Conservation (phyloP, 164 flowering plant species). For the Magnolia kwangsiensis region DNA sequence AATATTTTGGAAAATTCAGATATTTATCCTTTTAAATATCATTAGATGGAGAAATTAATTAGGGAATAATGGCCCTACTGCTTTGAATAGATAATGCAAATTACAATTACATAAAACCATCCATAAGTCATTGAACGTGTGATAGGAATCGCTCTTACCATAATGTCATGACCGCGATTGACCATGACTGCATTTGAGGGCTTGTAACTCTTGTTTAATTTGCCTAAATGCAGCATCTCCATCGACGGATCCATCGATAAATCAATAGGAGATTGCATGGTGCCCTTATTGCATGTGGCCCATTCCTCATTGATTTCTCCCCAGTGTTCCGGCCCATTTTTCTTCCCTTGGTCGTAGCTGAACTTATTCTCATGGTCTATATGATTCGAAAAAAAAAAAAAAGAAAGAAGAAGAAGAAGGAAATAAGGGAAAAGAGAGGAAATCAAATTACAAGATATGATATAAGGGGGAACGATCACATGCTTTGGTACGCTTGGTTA, state of each 20-base stretch:
- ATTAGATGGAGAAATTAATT: no score
- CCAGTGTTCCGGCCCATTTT: conserved; percentile 32
- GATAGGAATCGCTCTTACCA: conserved; percentile 1
- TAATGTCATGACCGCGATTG: conserved; percentile 33
- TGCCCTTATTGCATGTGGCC: conserved; percentile 22
- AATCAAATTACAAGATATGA: no score
- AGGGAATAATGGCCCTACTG: no score
- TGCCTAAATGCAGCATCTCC: conserved; percentile 10
- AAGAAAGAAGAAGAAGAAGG: neutral
- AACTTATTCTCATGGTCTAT: conserved; percentile 34
- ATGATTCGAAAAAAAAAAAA: neutral
- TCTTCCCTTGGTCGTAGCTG: conserved; percentile 17
- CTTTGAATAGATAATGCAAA: no score
- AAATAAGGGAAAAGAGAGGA: neutral
- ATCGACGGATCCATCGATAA: conserved; percentile 13
- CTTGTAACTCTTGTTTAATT: conserved; percentile 17
- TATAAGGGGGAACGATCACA: no score
- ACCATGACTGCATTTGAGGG: conserved; percentile 19
- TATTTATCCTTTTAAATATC: no score
- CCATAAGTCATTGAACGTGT: no score
- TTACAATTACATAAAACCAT: no score
- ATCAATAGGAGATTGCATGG: conserved; percentile 35
- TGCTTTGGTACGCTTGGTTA: no score
- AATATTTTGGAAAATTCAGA: neutral
- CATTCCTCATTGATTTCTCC: conserved; percentile 28